Evolutionary conservation across 2,329 filamentous ascomycete genomes (phyloP).

Genomic region (Teratosphaeria epicoccoides): DNA sequence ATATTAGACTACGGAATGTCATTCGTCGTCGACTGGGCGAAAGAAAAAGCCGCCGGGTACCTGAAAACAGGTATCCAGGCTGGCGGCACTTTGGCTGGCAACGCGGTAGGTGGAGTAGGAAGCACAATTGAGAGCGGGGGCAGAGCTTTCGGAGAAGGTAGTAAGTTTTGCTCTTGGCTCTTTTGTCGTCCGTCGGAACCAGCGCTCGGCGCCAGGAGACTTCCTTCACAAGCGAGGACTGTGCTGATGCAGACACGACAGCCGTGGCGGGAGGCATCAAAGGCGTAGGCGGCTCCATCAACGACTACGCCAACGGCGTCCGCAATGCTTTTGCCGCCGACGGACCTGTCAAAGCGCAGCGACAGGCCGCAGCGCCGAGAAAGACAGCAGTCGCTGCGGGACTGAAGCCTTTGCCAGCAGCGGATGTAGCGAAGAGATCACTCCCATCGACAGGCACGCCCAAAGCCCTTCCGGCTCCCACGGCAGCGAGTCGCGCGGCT

Average conservation of each 20-base stretch:
- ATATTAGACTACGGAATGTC: constrained; percentile 6
- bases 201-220: not conserved
- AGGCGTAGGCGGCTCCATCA: constrained; percentile 26
- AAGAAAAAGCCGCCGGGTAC: constrained; percentile 23
- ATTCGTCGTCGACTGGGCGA: constrained; percentile 22
- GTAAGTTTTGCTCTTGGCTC: constrained; percentile 7
- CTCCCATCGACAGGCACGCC: not conserved
- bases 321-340: constrained; percentile 23
- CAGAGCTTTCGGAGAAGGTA: constrained; percentile 25
- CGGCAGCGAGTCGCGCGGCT: not conserved
- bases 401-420: not conserved
- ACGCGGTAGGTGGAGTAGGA: constrained; percentile 27
- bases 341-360: constrained; percentile 14
- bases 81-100: constrained; percentile 28
- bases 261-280: constrained; percentile 25
- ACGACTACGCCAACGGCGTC: constrained; percentile 24
- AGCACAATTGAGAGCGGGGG: constrained; percentile 25
- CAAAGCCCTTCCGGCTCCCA: not conserved
- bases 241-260: constrained; percentile 11
- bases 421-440: not conserved
- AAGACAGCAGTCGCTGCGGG: constrained; percentile 18
- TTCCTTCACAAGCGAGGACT: not conserved
- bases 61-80: constrained; percentile 26
- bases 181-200: not conserved
- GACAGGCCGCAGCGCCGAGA: too few relatives aligned